These are phyloP conservation scores for Arachis stenosperma DNA, from an alignment of 306 rosid genomes.

Conservation along the genomic window DNA sequence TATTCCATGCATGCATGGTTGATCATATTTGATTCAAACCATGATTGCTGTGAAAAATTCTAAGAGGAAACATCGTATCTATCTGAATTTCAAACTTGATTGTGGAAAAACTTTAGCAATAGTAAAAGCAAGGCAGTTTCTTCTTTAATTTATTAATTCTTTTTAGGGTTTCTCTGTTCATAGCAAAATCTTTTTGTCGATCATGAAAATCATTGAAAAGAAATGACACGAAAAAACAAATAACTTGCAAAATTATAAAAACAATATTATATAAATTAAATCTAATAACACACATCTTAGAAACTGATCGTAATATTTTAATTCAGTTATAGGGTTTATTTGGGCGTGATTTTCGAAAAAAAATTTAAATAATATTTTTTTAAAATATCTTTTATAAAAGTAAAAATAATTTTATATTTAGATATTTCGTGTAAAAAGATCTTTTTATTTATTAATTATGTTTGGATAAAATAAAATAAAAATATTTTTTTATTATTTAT, in stretches of 20 bases:
- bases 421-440: too few species aligned
- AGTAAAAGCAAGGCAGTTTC: not conserved
- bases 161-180: not conserved
- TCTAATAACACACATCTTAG: not conserved
- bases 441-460: too few species aligned
- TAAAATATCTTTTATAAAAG: too few species aligned
- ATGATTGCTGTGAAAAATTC: slow-evolving; percentile 44
- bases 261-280: not conserved
- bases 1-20: slow-evolving; percentile 1
- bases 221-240: not conserved
- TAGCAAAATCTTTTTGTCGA: not conserved
- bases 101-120: not conserved
- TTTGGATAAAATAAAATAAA: too few species aligned
- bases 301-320: slow-evolving; percentile 5
- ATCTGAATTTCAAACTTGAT: slow-evolving; percentile 20
- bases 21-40: slow-evolving; percentile 39
- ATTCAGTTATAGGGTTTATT: not conserved
- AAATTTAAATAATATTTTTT: too few species aligned
- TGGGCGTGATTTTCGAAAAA: too few species aligned
- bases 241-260: not conserved
- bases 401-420: too few species aligned
- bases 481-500: too few species aligned
- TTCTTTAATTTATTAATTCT: not conserved
- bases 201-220: not conserved
- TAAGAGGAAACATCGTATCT: not conserved